A percentile compares a stretch with the other conserved stretches of the same genome.
These are phyloP conservation scores for Aureobasidium pullulans DNA, from an alignment of 2,329 filamentous ascomycete genomes.

Conservation along the genomic window DNA sequence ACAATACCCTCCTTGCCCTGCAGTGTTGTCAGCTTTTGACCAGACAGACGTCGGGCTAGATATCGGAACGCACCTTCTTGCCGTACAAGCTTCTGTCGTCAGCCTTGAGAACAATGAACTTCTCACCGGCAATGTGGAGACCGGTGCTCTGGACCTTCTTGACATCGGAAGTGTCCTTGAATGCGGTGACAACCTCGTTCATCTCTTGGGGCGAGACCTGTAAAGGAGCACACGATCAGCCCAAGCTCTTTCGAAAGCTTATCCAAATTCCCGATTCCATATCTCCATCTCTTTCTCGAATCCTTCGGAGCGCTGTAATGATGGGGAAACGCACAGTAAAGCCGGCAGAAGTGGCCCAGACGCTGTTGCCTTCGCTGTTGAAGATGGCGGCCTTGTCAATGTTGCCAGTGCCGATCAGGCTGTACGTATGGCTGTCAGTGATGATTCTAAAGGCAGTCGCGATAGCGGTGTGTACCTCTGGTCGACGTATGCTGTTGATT, in stretches of 20 bases:
- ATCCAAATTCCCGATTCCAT: not conserved
- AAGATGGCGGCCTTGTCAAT: slow-evolving; percentile 81
- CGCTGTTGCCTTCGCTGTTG: slow-evolving; percentile 69
- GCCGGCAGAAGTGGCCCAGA: slow-evolving; percentile 63
- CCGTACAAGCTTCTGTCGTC: slow-evolving; percentile 76
- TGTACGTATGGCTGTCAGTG: slow-evolving; percentile 31
- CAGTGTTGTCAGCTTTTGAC: not conserved
- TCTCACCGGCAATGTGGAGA: slow-evolving; percentile 66
- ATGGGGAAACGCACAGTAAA: slow-evolving; percentile 59
- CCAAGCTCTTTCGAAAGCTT: not conserved
- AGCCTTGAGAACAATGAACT: slow-evolving; percentile 69
- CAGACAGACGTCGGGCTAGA: not conserved
- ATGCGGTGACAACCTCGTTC: slow-evolving; percentile 43
- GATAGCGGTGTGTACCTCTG: slow-evolving; percentile 42
- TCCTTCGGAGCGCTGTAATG: not conserved
- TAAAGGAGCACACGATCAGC: not conserved
- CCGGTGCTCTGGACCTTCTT: slow-evolving; percentile 66
- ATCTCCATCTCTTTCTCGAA: not conserved
- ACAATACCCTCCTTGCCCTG: slow-evolving; percentile 74
- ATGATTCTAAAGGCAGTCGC: not conserved
- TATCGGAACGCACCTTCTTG: slow-evolving; percentile 58
- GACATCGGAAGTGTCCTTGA: slow-evolving; percentile 48
- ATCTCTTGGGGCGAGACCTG: slow-evolving; percentile 50
- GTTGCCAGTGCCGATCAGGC: slow-evolving; percentile 71
- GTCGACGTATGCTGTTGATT: slow-evolving; percentile 51